These are phyloP conservation scores for Chlamydomonas asymmetrica DNA, from an alignment of 139 green algal species.

Conservation along the genomic window DNA sequence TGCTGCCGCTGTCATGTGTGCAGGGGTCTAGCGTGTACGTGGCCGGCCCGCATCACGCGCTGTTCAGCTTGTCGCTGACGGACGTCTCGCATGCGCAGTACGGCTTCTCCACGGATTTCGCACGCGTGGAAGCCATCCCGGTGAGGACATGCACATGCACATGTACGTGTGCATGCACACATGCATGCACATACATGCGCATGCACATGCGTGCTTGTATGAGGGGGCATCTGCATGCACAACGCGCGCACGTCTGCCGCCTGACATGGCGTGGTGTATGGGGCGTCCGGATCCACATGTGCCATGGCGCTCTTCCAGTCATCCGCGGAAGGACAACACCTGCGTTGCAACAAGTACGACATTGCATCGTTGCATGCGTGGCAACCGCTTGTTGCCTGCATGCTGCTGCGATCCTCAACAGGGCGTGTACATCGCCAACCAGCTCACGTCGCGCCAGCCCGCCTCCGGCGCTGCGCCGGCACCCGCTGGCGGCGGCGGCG, in stretches of 20 bases:
- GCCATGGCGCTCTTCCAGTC: too few species aligned
- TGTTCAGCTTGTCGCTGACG: slow-evolving; percentile 77
- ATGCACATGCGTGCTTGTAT: too few species aligned
- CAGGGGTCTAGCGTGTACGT: slow-evolving; percentile 70
- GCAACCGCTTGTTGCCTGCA: background rate
- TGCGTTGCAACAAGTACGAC: slow-evolving; percentile 1
- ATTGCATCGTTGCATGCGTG: too few species aligned
- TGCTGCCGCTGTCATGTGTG: slow-evolving; percentile 45
- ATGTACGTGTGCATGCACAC: too few species aligned
- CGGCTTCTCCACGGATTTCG: slow-evolving; percentile 73
- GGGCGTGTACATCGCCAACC: slow-evolving; percentile 88
- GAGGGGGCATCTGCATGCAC: too few species aligned
- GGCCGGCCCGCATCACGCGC: slow-evolving; percentile 65
- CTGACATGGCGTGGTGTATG: too few species aligned
- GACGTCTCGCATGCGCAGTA: slow-evolving; percentile 64
- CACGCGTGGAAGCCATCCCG: slow-evolving; percentile 72
- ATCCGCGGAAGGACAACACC: too few species aligned
- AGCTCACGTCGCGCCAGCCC: slow-evolving; percentile 38
- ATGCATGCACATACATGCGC: too few species aligned
- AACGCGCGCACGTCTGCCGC: too few species aligned
- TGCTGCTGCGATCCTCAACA: slow-evolving; percentile 21
- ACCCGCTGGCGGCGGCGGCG: slow-evolving; percentile 5
- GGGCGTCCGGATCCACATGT: too few species aligned
- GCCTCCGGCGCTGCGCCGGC: background rate
- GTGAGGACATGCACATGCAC: slow-evolving; percentile 42